Evolutionary conservation across 2,329 filamentous ascomycete species (phyloP).

Genomic region (Botrytis cinerea): DNA sequence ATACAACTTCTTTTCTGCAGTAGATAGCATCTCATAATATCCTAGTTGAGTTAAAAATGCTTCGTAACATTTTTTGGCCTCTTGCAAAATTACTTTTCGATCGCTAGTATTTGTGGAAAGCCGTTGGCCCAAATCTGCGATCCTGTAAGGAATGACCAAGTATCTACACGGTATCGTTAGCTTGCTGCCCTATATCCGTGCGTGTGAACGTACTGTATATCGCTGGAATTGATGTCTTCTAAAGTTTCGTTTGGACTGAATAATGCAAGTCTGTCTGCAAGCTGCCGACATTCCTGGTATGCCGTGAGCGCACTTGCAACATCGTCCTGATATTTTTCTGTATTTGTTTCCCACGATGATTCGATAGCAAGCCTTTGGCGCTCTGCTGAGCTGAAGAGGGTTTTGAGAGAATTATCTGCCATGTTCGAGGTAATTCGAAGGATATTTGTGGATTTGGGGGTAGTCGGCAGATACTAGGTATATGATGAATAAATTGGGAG

Average conservation of each 20-base stretch:
- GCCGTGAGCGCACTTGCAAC: constrained; percentile 66
- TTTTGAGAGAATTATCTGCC: constrained; percentile 51
- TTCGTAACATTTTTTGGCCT: constrained; percentile 72
- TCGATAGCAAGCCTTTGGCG: constrained; percentile 59
- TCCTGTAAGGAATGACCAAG: constrained; percentile 72
- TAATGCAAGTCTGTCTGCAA: constrained; percentile 70
- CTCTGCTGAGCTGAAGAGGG: constrained; percentile 57
- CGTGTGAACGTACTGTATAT: constrained; percentile 64
- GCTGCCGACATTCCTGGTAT: constrained; percentile 71
- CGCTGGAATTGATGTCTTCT: constrained; percentile 83
- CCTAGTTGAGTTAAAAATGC: constrained; percentile 75
- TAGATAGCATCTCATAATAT: constrained; percentile 71
- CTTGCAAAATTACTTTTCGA: constrained; percentile 62
- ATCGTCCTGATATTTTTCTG: constrained; percentile 65
- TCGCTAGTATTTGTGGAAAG: constrained; percentile 54
- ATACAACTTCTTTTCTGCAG: constrained; percentile 66
- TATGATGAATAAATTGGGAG: background rate
- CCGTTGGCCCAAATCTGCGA: constrained; percentile 77
- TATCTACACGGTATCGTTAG: constrained; percentile 52
- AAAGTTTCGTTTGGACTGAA: constrained; percentile 89
- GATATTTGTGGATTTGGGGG: background rate
- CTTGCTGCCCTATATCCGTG: background rate
- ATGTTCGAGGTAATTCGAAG: constrained; percentile 40
- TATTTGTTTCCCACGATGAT: constrained; percentile 63
- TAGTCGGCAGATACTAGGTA: background rate